Evolutionary conservation across 805 yeast genomes (phyloP).

Genomic region (Candida wancherniae): DNA sequence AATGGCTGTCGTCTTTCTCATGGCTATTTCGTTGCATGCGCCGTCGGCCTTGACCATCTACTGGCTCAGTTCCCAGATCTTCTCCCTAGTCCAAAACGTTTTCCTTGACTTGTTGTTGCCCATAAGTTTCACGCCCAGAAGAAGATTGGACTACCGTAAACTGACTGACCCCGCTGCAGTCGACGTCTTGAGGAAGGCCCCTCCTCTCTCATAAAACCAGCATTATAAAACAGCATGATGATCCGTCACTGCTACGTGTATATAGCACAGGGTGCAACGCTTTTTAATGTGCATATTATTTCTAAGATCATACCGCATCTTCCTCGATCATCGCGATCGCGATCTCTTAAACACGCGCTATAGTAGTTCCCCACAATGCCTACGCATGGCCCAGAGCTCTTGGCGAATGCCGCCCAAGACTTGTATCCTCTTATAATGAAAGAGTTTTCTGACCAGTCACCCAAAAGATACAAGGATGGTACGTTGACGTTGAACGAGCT

Average conservation of each 20-base stretch:
- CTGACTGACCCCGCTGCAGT: constrained; percentile 12
- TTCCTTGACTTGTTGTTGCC: constrained; percentile 66
- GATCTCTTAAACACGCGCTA: background rate
- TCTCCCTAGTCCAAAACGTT: constrained; percentile 71
- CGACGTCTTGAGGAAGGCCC: constrained; percentile 13
- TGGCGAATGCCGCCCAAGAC: constrained; percentile 6
- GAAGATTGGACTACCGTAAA: constrained; percentile 21
- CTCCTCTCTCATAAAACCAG: too few relatives aligned
- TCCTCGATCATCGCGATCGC: too few relatives aligned
- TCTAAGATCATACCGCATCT: too few relatives aligned
- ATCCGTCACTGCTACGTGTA: too few relatives aligned
- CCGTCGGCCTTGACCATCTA: constrained; percentile 79
- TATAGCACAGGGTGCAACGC: too few relatives aligned
- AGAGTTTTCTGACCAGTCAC: constrained; percentile 24
- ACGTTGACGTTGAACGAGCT: constrained; percentile 28
- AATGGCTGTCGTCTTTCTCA: constrained; percentile 69
- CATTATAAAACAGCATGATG: too few relatives aligned
- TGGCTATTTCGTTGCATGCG: constrained; percentile 82
- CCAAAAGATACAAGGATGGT: constrained; percentile 22
- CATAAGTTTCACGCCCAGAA: constrained; percentile 44
- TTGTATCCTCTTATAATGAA: constrained; percentile 26
- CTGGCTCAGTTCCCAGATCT: constrained; percentile 84
- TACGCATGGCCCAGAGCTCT: background rate
- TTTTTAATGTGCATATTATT: too few relatives aligned
- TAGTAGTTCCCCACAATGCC: constrained; percentile 3